These are phyloP conservation scores for Penicillium sp. DNA, from an alignment of 2,329 filamentous ascomycete species.

Conservation along the genomic window DNA sequence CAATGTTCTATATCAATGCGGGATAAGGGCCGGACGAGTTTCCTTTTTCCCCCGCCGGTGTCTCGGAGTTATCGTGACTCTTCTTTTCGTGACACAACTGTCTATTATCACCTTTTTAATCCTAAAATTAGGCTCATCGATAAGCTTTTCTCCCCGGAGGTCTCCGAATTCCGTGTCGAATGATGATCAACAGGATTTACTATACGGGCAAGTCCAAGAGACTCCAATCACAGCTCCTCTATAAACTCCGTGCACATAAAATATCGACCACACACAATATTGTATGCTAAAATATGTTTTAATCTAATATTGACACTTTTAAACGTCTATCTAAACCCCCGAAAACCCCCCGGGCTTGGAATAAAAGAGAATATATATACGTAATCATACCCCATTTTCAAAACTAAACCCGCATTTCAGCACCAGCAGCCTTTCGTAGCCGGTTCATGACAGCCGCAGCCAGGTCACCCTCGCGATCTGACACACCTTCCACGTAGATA, in stretches of 20 bases:
- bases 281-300: not conserved
- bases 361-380: not conserved
- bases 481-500: slow-evolving; percentile 88
- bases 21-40: slow-evolving; percentile 3
- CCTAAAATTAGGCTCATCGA: not conserved
- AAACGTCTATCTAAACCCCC: slow-evolving; percentile 1
- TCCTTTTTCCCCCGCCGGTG: slow-evolving; percentile 3
- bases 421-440: slow-evolving; percentile 70
- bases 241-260: not conserved
- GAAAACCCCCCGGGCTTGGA: not conserved
- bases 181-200: not conserved
- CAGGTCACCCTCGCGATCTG: slow-evolving; percentile 69
- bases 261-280: not conserved
- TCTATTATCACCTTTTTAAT: not conserved
- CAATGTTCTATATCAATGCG: not conserved
- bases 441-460: slow-evolving; percentile 86
- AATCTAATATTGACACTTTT: slow-evolving; percentile 8
- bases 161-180: slow-evolving; percentile 8
- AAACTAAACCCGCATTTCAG: slow-evolving; percentile 51
- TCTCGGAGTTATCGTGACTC: not conserved
- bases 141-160: slow-evolving; percentile 13
- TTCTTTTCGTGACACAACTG: not conserved
- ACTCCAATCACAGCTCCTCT: not conserved
- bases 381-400: slow-evolving; percentile 21
- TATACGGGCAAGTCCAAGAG: slow-evolving; percentile 9